Evolutionary conservation across 2,329 filamentous ascomycete species (phyloP).

Genomic region (Paracorniculantispora psalliotae): DNA sequence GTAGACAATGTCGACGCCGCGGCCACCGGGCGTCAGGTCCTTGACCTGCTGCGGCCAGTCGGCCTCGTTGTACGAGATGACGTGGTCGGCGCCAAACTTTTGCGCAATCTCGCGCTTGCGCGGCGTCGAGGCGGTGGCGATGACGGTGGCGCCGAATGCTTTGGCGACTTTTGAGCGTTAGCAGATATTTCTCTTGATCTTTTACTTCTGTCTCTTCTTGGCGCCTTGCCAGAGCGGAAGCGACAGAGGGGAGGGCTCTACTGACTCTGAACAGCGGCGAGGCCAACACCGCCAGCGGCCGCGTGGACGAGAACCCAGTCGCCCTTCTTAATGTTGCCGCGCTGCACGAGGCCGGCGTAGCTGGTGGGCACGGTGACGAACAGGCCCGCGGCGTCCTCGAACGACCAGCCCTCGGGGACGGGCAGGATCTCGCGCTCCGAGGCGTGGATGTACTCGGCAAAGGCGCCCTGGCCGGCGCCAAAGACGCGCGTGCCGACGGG

Average conservation of each 20-base stretch:
- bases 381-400: slow-evolving; percentile 77
- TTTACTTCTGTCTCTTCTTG: background rate
- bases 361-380: slow-evolving; percentile 91
- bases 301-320: slow-evolving; percentile 90
- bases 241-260: too few species aligned
- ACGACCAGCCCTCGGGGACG: slow-evolving; percentile 76
- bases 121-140: slow-evolving; percentile 79
- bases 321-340: slow-evolving; percentile 71
- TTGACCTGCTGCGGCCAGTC: slow-evolving; percentile 66
- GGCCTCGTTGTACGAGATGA: slow-evolving; percentile 66
- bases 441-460: slow-evolving; percentile 69
- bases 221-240: too few species aligned
- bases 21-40: slow-evolving; percentile 65
- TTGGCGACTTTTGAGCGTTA: slow-evolving; percentile 60
- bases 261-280: slow-evolving; percentile 77
- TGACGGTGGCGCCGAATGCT: slow-evolving; percentile 84
- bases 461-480: slow-evolving; percentile 79
- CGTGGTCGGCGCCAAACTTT: slow-evolving; percentile 79
- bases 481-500: slow-evolving; percentile 79
- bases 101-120: slow-evolving; percentile 77
- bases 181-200: background rate
- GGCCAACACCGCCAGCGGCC: slow-evolving; percentile 83
- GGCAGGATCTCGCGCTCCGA: slow-evolving; percentile 63
- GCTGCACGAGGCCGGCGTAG: slow-evolving; percentile 75
- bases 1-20: slow-evolving; percentile 86